Percentiles rank a stretch among this genome's conserved stretches.
Evolutionary conservation across 208 protist species (phyloP).

Genomic region (Wallacemonas collosoma): DNA sequence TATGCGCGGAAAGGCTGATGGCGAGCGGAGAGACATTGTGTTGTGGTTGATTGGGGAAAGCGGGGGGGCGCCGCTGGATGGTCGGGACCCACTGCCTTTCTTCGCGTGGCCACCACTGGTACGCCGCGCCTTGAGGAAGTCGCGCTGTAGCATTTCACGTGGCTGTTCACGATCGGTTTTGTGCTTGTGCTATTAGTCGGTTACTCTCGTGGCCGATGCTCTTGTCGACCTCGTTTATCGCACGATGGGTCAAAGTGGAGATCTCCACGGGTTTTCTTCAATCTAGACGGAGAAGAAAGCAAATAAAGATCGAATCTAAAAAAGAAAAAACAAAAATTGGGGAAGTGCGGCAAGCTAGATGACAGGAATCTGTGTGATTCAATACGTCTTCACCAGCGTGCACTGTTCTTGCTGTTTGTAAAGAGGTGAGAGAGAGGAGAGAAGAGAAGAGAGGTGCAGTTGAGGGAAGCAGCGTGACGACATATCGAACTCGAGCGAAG

Average conservation of each 20-base stretch:
- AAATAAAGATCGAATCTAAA: constrained; percentile 16
- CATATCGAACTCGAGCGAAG: too few species aligned
- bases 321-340: neutral
- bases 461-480: too few species aligned
- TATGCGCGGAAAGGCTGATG: constrained; percentile 12
- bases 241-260: too few species aligned
- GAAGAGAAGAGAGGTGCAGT: neutral
- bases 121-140: constrained; percentile 29
- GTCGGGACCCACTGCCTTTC: constrained; percentile 10
- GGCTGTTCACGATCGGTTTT: neutral
- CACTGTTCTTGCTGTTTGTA: neutral
- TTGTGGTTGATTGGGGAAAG: constrained; percentile 16
- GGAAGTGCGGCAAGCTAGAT: neutral
- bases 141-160: constrained; percentile 33
- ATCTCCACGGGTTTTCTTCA: neutral
- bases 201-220: neutral
- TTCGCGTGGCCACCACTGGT: constrained; percentile 16
- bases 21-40: constrained; percentile 5
- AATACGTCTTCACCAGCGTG: neutral
- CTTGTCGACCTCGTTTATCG: too few species aligned
- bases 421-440: constrained; percentile 6
- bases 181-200: neutral
- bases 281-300: constrained; percentile 1
- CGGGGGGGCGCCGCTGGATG: constrained; percentile 13
- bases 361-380: neutral